These are phyloP conservation scores for Exidia glandulosa DNA, from an alignment of 768 basidiomycete species.

Conservation along the genomic window DNA sequence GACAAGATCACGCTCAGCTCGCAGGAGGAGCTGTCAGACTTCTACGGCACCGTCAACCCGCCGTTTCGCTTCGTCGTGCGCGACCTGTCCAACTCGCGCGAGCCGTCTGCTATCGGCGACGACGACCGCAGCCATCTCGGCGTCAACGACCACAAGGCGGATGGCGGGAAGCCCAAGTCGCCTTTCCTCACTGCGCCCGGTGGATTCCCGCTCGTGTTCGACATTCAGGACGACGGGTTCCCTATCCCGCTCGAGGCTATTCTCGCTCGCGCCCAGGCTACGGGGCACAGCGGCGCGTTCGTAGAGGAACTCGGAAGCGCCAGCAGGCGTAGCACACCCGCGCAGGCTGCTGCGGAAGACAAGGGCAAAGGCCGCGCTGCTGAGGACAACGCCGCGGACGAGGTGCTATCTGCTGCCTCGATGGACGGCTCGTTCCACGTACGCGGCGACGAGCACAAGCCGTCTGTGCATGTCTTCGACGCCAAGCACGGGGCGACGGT, in stretches of 20 bases:
- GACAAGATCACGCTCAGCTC: slow-evolving; percentile 72
- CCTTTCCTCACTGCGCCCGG: not conserved
- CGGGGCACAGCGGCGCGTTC: slow-evolving; percentile 22
- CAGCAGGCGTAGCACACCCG: slow-evolving; percentile 6
- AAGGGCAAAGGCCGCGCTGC: slow-evolving; percentile 36
- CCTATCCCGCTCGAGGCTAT: slow-evolving; percentile 9
- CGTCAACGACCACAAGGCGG: slow-evolving; percentile 43
- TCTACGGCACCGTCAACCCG: slow-evolving; percentile 32
- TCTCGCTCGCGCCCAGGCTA: slow-evolving; percentile 16
- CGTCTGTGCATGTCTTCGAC: slow-evolving; percentile 50
- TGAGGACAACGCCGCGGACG: not conserved
- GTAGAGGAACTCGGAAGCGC: slow-evolving; percentile 16
- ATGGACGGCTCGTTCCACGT: slow-evolving; percentile 33
- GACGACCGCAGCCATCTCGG: slow-evolving; percentile 12
- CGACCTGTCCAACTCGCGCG: slow-evolving; percentile 35
- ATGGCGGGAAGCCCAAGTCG: slow-evolving; percentile 8
- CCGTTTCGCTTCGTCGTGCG: slow-evolving; percentile 45
- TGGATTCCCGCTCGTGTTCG: slow-evolving; percentile 17
- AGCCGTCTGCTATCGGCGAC: slow-evolving; percentile 20
- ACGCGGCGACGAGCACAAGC: slow-evolving; percentile 38
- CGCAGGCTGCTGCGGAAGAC: slow-evolving; percentile 9
- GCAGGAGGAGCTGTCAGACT: slow-evolving; percentile 68
- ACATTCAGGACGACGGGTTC: slow-evolving; percentile 27
- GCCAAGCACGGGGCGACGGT: slow-evolving; percentile 3
- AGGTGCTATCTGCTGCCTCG: slow-evolving; percentile 10